Base-by-base conservation (phyloP, 2,329 filamentous ascomycete genomes). In the Geoglossum cookeanum region DNA sequence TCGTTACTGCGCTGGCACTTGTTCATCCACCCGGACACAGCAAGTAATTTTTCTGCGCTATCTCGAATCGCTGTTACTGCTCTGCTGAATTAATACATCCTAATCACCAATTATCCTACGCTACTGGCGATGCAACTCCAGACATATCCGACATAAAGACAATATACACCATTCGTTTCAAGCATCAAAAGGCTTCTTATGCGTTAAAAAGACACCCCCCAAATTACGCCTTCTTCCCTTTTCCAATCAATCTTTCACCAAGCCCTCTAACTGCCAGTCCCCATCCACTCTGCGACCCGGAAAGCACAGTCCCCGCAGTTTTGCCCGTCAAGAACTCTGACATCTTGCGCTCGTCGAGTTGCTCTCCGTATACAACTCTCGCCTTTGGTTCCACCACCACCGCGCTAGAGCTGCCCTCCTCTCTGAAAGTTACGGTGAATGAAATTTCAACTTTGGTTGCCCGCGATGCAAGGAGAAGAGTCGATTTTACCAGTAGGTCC, bases 281-380 rank as follows among this genome's bases (percentile, higher is more conserved):
- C 71, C 73, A 75, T 3, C 69, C 66, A 15, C 63, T 61, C 69
- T 67, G 13, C 65, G 66, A 60, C 59, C 51, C 48, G 15, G 33
- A 6, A 52, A 27, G 42, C 52, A 51, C 27, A 33, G 60, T 60
- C 30, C 61, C 66, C 1, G 67, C 69, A 22, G 83, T 70, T 66
- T 76, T 74, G 39, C 76, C 75, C 11, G 72, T 68, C 60, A 92
- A 65, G 62, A 85, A 89, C 57, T 87, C 84, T n/a, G 71, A 73
- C 73, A 92, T 83, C 68, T 87, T 89, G 55, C 74, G 78, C 61
- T 81, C 79, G 61, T 87, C 86, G 67, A 90, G 89, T 59, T 78
- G 75, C 69, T 91, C 85, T 0, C 87, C 87, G 66, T 92, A 92
- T 1, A 88, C 72, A 0, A 90, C 79, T 56, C 73, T 74, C 0